phyloP scores from a whole-genome alignment of 2,329 filamentous ascomycete genomes.

The Clarireedia homoeocarpa region DNA sequence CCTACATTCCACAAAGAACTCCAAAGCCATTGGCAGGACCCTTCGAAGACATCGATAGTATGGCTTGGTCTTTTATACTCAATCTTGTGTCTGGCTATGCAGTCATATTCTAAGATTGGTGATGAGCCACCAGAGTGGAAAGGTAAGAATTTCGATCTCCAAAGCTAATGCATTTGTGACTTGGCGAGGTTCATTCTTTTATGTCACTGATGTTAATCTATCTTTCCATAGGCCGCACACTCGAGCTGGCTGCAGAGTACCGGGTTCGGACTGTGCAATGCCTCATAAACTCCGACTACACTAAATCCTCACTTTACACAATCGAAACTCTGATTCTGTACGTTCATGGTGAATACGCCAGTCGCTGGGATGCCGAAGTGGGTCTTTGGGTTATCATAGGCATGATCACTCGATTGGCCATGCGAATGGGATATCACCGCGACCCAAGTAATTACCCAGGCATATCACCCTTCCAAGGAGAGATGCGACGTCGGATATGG shows the following conservation, averaged over 20 bases:
- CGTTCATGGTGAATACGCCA: constrained; percentile 66
- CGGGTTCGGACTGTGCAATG: constrained; percentile 70
- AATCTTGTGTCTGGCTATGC: constrained; percentile 67
- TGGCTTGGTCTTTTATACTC: constrained; percentile 74
- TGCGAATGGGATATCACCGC: constrained; percentile 57
- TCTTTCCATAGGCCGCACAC: constrained; percentile 30
- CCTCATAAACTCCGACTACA: constrained; percentile 68
- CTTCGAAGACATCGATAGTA: constrained; percentile 63
- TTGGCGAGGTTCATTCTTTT: neutral
- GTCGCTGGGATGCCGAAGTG: constrained; percentile 63
- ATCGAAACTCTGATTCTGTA: constrained; percentile 74
- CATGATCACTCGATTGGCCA: constrained; percentile 46
- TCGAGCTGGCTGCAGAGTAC: constrained; percentile 56
- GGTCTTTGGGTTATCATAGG: constrained; percentile 42
- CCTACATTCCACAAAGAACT: constrained; percentile 77
- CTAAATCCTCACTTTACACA: constrained; percentile 64
- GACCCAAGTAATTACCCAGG: constrained; percentile 68
- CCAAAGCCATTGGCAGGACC: constrained; percentile 59
- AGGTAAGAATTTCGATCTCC: constrained; percentile 37
- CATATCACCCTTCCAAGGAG: constrained; percentile 67
- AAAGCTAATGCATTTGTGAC: neutral
- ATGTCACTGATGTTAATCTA: constrained; percentile 5
- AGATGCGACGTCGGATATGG: constrained; percentile 66
- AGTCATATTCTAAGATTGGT: constrained; percentile 71
- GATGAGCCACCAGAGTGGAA: constrained; percentile 75